Evolutionary conservation across 257 asterid species (phyloP).

Genomic region (Schizonepeta tenuifolia): DNA sequence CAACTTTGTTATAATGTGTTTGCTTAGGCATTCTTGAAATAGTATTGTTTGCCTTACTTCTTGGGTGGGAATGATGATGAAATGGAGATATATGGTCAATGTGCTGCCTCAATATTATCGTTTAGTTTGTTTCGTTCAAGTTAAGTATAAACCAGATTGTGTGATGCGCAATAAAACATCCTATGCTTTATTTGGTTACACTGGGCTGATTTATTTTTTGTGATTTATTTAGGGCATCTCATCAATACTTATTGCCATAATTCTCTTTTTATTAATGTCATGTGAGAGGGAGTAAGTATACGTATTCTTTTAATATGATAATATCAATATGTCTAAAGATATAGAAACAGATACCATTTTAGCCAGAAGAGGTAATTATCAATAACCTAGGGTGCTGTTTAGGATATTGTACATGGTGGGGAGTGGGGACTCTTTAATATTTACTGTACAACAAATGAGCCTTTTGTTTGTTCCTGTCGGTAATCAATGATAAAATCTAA

Average conservation of each 20-base stretch:
- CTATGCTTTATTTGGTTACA: background rate
- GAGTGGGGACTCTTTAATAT: too few relatives aligned
- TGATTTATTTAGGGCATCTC: background rate
- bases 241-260: background rate
- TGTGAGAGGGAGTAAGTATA: background rate
- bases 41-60: background rate
- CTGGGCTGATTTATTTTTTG: background rate
- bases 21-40: background rate
- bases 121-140: too few relatives aligned
- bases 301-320: background rate
- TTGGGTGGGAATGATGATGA: background rate
- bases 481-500: too few relatives aligned
- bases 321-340: background rate
- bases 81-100: background rate
- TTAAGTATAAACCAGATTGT: too few relatives aligned
- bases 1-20: background rate
- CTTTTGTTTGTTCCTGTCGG: too few relatives aligned
- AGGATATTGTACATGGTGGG: too few relatives aligned
- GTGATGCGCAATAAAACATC: background rate
- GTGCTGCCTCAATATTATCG: background rate
- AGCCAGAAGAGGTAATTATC: background rate
- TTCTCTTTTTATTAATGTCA: background rate
- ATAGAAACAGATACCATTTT: background rate
- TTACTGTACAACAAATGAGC: too few relatives aligned
- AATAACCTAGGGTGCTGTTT: background rate